Base-by-base conservation (phyloP, 176 grass and related monocot genomes). In the Oryza meyeriana region DNA sequence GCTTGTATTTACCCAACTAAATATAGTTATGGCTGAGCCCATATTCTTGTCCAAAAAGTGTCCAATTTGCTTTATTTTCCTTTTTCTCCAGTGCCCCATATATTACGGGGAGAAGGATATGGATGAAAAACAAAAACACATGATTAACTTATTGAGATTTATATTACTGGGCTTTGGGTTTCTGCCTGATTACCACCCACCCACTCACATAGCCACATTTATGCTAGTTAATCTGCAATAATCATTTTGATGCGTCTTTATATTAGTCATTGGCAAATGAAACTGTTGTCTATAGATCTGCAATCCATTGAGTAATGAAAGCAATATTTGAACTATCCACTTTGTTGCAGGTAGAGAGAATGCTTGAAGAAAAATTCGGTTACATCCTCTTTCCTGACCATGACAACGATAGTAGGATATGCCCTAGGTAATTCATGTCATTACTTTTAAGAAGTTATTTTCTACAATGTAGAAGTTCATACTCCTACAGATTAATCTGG, bases 281-380 rank as follows among this genome's bases (percentile, higher is more conserved):
- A 39, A 57, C 25, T 76, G 10, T 30, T 25, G 28, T 57, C 12
- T 68, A 59, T 74, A 32, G 2, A 7, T 17, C 38, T 55, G 31
- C 20, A 82, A 44, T 64, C 10, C 11, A 20, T 57, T 41, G 32
- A 65, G 14, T 66, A 48, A 68, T 78, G 2, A 74, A 71, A 90
- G 41, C 72, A 64, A 50, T 52, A 73, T 82, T 57, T 66, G 29
- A 75, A 66, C 52, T 11, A 50, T 32, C 30, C 33, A 61, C 30
- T n/a, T 52, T 82, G 80, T 80, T 93, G 82, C 89, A 98, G 96
- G 82, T 98, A 77, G 96, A 98, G 76, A 91, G 75, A 77, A 79
- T 98, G 86, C 87, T 98, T 74, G 96, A 98, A 83, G 87, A 92
- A 70, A 93, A 90, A 87, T 98, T 95, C 25, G 72, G 79, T 78